Evolutionary conservation across 306 rosid genomes (phyloP), one percentile per base, ranked within the genome.

Genomic region (Begonia fuchsioides): DNA sequence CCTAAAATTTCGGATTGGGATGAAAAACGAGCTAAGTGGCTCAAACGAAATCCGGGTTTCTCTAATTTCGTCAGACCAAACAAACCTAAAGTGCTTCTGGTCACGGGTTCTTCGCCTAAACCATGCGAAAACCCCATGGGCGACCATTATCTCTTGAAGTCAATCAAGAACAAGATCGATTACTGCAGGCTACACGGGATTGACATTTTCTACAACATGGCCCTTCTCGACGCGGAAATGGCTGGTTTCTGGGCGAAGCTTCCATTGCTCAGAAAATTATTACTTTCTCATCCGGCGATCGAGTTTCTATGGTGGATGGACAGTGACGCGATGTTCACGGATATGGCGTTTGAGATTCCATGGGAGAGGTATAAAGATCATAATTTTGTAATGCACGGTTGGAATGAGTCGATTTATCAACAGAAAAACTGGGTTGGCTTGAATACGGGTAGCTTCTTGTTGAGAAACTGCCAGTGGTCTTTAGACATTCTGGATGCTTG

Each of bases 331-430:
- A n/a, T n/a, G n/a, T n/a, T n/a, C n/a, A n/a, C n/a, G n/a, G n/a
- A n/a, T n/a, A n/a, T n/a, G n/a, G n/a, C n/a, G n/a, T n/a, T n/a
- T n/a, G n/a, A n/a, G n/a, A n/a, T n/a, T n/a, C n/a, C n/a, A n/a
- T n/a, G n/a, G n/a, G n/a, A n/a, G n/a, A n/a, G n/a, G n/a, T n/a
- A n/a, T n/a, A n/a, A n/a, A n/a, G n/a, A n/a, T n/a, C n/a, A n/a
- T n/a, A n/a, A n/a, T n/a, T n/a, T n/a, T n/a, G 82, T 86, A n/a
- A 52, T 81, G 82, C 95, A 81, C 50, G 95, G 95, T 0, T 86
- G 93, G 95, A 56, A 81, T 49, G 88, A 81, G 53, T 81, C 78
- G 95, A 80, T 81, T 12, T 86, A 86, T 44, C 88, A 73, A 16
- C 53, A 86, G 15, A 78, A 76, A 66, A 76, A 82, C 50, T 86